A percentile compares a stretch with the other conserved stretches of the same genome.
Evolutionary conservation across 495 filamentous ascomycete species (phyloP).

Genomic region (Hypoxylon perforatum): DNA sequence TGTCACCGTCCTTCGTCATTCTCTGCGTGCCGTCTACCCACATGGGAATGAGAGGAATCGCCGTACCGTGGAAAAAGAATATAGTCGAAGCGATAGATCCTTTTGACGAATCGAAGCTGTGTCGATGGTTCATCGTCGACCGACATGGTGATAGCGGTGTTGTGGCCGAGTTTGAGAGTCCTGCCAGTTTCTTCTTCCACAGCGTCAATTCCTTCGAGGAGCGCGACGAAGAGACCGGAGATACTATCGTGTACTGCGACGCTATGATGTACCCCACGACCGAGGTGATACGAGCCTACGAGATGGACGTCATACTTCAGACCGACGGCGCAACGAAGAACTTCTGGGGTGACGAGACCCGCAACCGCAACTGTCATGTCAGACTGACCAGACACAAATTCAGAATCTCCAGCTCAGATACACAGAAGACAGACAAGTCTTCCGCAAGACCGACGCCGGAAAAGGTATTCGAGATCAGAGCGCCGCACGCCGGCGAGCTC

Average conservation of each 20-base stretch:
- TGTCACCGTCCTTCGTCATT: conserved; percentile 72
- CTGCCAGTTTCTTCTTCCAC: conserved; percentile 80
- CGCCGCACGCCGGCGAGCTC: conserved; percentile 64
- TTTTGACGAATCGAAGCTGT: conserved; percentile 61
- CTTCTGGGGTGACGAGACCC: conserved; percentile 47
- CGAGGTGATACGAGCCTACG: conserved; percentile 66
- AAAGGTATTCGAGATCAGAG: conserved; percentile 53
- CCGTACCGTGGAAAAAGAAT: conserved; percentile 67
- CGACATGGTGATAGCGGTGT: conserved; percentile 62
- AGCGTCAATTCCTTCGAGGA: conserved; percentile 80
- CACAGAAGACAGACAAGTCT: background rate
- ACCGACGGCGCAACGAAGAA: conserved; percentile 34
- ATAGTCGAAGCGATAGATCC: conserved; percentile 65
- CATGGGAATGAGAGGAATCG: conserved; percentile 57
- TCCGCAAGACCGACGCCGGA: conserved; percentile 28
- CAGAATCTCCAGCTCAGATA: conserved; percentile 37
- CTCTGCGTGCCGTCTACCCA: conserved; percentile 70
- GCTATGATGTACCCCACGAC: conserved; percentile 64
- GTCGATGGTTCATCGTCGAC: conserved; percentile 78
- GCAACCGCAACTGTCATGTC: conserved; percentile 48
- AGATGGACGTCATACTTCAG: conserved; percentile 69
- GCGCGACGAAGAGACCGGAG: conserved; percentile 36
- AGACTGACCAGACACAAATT: conserved; percentile 62
- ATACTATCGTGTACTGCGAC: conserved; percentile 68
- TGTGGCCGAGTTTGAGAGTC: conserved; percentile 67